Conservation (phyloP, 257 asterid genomes). For the Solanum bulbocastanum region DNA sequence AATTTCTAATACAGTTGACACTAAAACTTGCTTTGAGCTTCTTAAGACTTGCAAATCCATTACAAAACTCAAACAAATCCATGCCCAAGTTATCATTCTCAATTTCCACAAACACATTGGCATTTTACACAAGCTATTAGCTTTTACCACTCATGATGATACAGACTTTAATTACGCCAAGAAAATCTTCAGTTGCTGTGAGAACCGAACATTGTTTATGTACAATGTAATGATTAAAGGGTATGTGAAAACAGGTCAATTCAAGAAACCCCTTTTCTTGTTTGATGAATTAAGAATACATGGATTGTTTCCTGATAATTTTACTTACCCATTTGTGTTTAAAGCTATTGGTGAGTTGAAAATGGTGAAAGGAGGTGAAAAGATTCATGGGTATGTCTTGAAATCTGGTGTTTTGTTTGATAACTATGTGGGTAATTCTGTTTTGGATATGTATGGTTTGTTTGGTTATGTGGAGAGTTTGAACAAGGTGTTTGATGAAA, state of each 20-base stretch:
- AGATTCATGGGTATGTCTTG: constrained; percentile 68
- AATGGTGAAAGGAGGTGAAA: constrained; percentile 41
- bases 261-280: constrained; percentile 36
- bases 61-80: constrained; percentile 52
- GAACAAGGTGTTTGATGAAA: constrained; percentile 61
- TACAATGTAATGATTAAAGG: constrained; percentile 74
- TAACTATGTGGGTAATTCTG: constrained; percentile 56
- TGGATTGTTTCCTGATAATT: constrained; percentile 67
- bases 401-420: constrained; percentile 55
- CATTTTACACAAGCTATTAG: constrained; percentile 64
- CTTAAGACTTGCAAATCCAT: constrained; percentile 57
- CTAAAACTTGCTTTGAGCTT: constrained; percentile 39
- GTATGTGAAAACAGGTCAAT: constrained; percentile 31
- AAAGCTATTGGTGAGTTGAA: constrained; percentile 57
- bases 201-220: constrained; percentile 44
- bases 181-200: constrained; percentile 34
- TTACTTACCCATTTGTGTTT: constrained; percentile 72
- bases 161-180: constrained; percentile 41
- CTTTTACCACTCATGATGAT: constrained; percentile 6
- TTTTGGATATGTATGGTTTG: constrained; percentile 59
- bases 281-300: constrained; percentile 52
- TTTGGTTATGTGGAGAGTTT: constrained; percentile 31
- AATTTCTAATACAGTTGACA: constrained; percentile 8
- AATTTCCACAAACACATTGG: constrained; percentile 55
- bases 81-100: constrained; percentile 41